Conservation (phyloP, 208 protist species). For the Trichomonas vaginalis region DNA sequence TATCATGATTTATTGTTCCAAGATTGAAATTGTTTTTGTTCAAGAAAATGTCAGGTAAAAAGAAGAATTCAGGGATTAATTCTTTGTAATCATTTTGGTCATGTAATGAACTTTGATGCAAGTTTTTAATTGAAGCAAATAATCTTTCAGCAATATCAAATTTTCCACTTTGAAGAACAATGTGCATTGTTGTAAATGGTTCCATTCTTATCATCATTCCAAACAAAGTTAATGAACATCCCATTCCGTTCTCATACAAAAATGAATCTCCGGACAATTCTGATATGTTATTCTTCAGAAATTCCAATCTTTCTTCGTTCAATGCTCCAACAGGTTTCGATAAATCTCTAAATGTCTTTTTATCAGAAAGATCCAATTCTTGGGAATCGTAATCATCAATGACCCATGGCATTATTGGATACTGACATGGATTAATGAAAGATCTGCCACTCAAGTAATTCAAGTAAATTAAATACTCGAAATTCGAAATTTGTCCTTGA, state of each 20-base stretch:
- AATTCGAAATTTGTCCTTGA: not conserved
- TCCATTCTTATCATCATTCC: not conserved
- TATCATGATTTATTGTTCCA: constrained; percentile 16
- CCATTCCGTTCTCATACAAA: not conserved
- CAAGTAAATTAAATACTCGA: not conserved
- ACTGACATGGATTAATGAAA: not conserved
- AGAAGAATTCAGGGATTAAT: not conserved
- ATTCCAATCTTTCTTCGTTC: not conserved
- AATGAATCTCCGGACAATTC: not conserved
- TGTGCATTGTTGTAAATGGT: not conserved
- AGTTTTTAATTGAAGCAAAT: not conserved
- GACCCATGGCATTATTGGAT: not conserved
- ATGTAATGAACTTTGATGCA: not conserved
- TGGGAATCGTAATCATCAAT: not conserved
- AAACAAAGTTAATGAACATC: not conserved
- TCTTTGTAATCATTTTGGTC: not conserved
- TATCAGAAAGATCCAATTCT: not conserved
- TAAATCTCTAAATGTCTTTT: not conserved
- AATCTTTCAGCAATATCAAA: not conserved
- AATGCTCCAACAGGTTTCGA: not conserved
- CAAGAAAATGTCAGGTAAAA: not conserved
- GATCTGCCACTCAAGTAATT: not conserved
- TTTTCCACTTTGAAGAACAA: not conserved
- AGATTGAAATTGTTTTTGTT: constrained; percentile 19
- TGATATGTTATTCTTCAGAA: not conserved